Percentiles rank a stretch among this genome's conserved stretches.
Conservation (phyloP, 352 stramenopile species). For the Phytophthora fragariae region DNA sequence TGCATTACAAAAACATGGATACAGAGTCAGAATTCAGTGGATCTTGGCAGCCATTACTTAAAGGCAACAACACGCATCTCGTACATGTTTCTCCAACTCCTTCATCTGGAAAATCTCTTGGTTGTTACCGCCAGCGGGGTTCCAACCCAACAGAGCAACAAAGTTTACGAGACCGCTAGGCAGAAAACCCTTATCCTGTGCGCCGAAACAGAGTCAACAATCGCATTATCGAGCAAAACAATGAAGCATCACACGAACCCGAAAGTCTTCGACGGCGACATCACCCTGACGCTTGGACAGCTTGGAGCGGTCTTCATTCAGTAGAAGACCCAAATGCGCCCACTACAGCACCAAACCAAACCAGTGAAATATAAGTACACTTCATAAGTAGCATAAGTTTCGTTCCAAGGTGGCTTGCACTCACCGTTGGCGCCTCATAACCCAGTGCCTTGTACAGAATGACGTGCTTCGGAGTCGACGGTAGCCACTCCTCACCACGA, state of each 20-base stretch:
- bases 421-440: slow-evolving; percentile 70
- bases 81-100: slow-evolving; percentile 85
- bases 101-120: slow-evolving; percentile 97
- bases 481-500: slow-evolving; percentile 95
- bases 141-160: slow-evolving; percentile 98
- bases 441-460: slow-evolving; percentile 92
- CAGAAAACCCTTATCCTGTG: slow-evolving; percentile 94
- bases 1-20: slow-evolving; percentile 15
- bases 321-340: slow-evolving; percentile 93
- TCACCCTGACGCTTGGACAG: slow-evolving; percentile 98
- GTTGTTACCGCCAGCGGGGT: slow-evolving; percentile 94
- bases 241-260: slow-evolving; percentile 47
- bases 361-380: slow-evolving; percentile 4
- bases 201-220: slow-evolving; percentile 3
- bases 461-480: slow-evolving; percentile 92
- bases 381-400: slow-evolving; percentile 1
- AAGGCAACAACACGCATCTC: slow-evolving; percentile 1
- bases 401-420: neutral
- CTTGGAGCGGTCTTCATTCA: slow-evolving; percentile 98
- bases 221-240: neutral
- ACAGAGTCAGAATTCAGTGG: neutral
- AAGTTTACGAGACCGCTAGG: slow-evolving; percentile 98
- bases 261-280: slow-evolving; percentile 97
- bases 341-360: slow-evolving; percentile 55
- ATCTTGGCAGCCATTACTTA: neutral